Base-by-base conservation (phyloP, 2,329 filamentous ascomycete genomes). In the Pestalotiopsis sp. region DNA sequence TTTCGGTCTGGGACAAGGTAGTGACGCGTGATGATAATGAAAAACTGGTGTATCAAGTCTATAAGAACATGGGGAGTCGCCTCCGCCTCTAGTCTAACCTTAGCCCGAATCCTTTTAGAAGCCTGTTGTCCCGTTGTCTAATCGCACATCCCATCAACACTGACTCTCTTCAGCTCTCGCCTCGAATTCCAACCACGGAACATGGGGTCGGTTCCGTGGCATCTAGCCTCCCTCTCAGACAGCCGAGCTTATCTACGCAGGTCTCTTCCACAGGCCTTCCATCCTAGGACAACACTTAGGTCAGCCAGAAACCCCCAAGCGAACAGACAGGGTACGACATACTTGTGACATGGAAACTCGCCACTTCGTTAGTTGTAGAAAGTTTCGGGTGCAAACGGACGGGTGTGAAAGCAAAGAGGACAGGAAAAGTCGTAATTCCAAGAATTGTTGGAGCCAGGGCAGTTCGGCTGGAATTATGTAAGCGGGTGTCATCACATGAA, bases 401-500 rank as follows among this genome's bases (percentile, higher is more conserved):
- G 60, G 5, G 3, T 48, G 6, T 20, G 13, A 20, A 24, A 63
- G 38, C 60, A 63, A 22, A 63, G 7, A 5, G 60, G 60, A 20
- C 60, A 63, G 20, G 20, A 38, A 9, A 2, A 7, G 11, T 63
- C 60, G 38, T 44, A 63, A 20, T 7, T 40, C 60, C 60, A 58
- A 4, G 26, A n/a, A n/a, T 58, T 65, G 35, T 65, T 65, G 24
- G 64, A 65, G 13, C 30, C 52, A 22, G 64, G 52, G 52, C 35
- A 65, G 52, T 65, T 24, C 24, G 60, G 60, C 60, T 63, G n/a
- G n/a, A 17, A 6, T 35, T 35, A 30, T 35, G n/a, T 20, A 63
- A 13, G 38, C 44, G 2, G 44, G 24, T n/a, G 13, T 39, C 40
- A 5, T 17, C 17, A 3, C 44, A 9, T 20, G 17, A 20, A 3